phyloP scores from a whole-genome alignment of 805 yeast species.

The Kodamaea sagamina region DNA sequence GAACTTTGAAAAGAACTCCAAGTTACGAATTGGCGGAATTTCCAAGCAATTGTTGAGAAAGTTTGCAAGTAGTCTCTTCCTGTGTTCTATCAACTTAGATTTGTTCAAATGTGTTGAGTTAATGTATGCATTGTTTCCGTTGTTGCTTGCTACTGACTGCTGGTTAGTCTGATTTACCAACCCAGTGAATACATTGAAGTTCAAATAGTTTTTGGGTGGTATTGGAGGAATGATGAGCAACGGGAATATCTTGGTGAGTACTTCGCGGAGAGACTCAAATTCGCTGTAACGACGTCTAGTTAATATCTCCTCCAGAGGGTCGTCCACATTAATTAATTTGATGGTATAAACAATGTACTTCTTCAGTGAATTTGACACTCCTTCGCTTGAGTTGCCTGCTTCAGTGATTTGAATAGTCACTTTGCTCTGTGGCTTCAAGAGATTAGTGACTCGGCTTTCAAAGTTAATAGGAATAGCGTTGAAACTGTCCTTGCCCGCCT shows the following conservation, averaged over 20 bases:
- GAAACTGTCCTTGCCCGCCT: slow-evolving; percentile 14
- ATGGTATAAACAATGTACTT: slow-evolving; percentile 82
- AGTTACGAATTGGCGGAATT: slow-evolving; percentile 55
- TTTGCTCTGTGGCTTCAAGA: slow-evolving; percentile 32
- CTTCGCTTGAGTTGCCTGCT: slow-evolving; percentile 85
- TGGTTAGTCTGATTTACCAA: slow-evolving; percentile 16
- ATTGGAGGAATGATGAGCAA: slow-evolving; percentile 88
- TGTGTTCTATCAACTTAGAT: slow-evolving; percentile 40
- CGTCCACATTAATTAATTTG: slow-evolving; percentile 48
- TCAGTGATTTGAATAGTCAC: slow-evolving; percentile 57
- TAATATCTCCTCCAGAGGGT: slow-evolving; percentile 41
- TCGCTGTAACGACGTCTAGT: slow-evolving; percentile 85
- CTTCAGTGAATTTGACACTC: slow-evolving; percentile 58
- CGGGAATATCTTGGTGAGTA: slow-evolving; percentile 73
- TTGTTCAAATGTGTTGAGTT: slow-evolving; percentile 44
- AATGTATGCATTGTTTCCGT: slow-evolving; percentile 25
- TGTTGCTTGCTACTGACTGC: slow-evolving; percentile 10
- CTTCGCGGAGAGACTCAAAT: slow-evolving; percentile 78
- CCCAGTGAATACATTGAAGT: slow-evolving; percentile 37
- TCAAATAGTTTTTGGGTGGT: slow-evolving; percentile 56
- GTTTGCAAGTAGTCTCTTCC: slow-evolving; percentile 62
- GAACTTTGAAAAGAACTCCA: slow-evolving; percentile 71
- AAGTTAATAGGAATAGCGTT: slow-evolving; percentile 34
- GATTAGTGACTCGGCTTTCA: slow-evolving; percentile 38
- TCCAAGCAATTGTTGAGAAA: slow-evolving; percentile 76